A percentile compares a stretch with the other conserved stretches of the same genome.
Conservation (phyloP, 2,329 filamentous ascomycete species). For the Lachnellula hyalina region DNA sequence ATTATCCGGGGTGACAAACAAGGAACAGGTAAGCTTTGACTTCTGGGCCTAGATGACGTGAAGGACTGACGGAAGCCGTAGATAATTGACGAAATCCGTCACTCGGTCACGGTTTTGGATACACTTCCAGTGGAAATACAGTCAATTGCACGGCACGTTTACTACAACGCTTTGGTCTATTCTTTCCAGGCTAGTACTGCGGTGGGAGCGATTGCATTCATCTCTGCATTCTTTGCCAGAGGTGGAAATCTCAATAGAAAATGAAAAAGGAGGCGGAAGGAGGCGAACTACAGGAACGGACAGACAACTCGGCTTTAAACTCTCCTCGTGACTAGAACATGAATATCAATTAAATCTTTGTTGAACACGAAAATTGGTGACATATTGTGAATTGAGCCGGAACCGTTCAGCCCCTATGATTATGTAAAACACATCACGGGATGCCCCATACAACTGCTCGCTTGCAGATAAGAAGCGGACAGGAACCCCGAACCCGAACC, state of each 20-base stretch:
- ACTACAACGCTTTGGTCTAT: conserved; percentile 53
- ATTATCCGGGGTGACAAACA: conserved; percentile 50
- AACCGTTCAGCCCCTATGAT: no score
- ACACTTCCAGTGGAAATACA: conserved; percentile 51
- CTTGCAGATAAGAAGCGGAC: no score
- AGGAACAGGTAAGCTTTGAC: conserved; percentile 28
- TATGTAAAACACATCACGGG: no score
- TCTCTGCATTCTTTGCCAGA: conserved; percentile 41
- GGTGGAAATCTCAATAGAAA: conserved; percentile 15
- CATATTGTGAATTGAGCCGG: no score
- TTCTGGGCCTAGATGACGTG: neutral
- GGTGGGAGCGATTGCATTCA: conserved; percentile 44
- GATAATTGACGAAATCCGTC: conserved; percentile 57
- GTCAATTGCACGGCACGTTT: conserved; percentile 50
- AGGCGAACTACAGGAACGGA: no score
- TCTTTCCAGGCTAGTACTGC: conserved; percentile 51
- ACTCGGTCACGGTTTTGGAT: conserved; percentile 53
- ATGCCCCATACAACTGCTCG: no score
- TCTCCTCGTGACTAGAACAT: no score
- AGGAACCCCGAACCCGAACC: no score
- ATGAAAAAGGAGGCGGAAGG: neutral
- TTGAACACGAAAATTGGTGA: no score
- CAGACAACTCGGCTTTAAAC: no score
- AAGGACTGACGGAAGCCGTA: conserved; percentile 32
- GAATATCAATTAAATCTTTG: no score